Evolutionary conservation across 331 rosid genomes (phyloP), one percentile per base, ranked within the genome.

Genomic region (Arachis monticola): DNA sequence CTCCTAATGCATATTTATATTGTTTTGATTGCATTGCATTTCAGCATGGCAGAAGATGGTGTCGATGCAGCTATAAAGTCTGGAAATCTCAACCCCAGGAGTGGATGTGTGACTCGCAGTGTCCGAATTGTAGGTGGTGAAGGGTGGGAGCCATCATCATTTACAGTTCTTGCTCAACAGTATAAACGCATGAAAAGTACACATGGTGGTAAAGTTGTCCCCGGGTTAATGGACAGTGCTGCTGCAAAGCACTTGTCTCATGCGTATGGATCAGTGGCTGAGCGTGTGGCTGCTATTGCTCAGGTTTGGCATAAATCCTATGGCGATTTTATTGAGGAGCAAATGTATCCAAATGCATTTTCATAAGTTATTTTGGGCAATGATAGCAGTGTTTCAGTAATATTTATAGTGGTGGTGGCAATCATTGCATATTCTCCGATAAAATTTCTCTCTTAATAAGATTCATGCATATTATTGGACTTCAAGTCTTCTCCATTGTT

Each of bases 21-120:
- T 71, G 48, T 83, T 68, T 81, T 88, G 63, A 79, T 74, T 69
- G 38, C 10, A 73, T 32, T 70, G 77, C 42, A 48, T 48, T 84
- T 85, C 99, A 95, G 99, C 86, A 95, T 95, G 99, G 97, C 99
- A 79, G 99, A 92, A 90, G 99, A 95, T 87, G 99, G 93, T 41
- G 99, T 95, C 78, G 72, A 89, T 78, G 89, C 91, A 59, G 97
- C 99, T 38, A 90, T 95, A 46, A 90, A 92, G 84, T 88, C 99
- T 66, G 99, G 97, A 72, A 90, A 89, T 85, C 90, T 95, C 77
- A 85, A 81, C 70, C 89, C 99, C 1, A 12, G 73, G 67, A 85
- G 80, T 60, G 88, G 81, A 73, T 87, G 97, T 84, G 46, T 92
- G 62, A 92, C 99, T 57, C 63, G 75, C 67, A 86, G 87, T 10